Conservation (phyloP, 768 basidiomycete species). For the Clathrus columnatus region DNA sequence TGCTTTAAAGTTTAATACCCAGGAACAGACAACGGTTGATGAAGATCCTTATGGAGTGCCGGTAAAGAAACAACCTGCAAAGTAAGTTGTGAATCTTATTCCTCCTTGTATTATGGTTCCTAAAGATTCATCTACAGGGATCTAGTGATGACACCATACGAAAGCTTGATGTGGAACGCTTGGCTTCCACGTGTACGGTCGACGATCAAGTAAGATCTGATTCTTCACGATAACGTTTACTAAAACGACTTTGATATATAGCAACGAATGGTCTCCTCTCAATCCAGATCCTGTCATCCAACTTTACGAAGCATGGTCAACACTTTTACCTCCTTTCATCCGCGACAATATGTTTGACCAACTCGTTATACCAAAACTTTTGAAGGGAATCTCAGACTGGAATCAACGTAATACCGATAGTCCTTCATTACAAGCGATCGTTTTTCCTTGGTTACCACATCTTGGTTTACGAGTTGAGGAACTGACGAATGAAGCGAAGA, state of each 20-base stretch:
- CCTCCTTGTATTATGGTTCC: not conserved
- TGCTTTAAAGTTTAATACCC: constrained; percentile 48
- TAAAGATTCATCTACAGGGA: constrained; percentile 28
- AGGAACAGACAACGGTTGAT: constrained; percentile 35
- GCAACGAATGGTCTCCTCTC: constrained; percentile 82
- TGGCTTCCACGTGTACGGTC: constrained; percentile 96
- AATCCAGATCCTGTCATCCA: constrained; percentile 67
- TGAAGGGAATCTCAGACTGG: constrained; percentile 81
- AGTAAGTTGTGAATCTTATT: constrained; percentile 24
- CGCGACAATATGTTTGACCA: constrained; percentile 94
- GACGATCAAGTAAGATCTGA: constrained; percentile 59
- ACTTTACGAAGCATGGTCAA: constrained; percentile 83
- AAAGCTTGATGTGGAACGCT: constrained; percentile 86
- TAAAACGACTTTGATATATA: constrained; percentile 10
- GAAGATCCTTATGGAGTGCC: constrained; percentile 52
- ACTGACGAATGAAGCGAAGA: constrained; percentile 76
- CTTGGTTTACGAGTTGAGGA: constrained; percentile 77
- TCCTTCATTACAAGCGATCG: constrained; percentile 62
- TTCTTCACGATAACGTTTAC: not conserved
- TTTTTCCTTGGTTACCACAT: constrained; percentile 95
- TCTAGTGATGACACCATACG: constrained; percentile 86
- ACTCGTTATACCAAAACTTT: constrained; percentile 87
- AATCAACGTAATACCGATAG: constrained; percentile 47
- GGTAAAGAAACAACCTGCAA: constrained; percentile 22
- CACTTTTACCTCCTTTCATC: constrained; percentile 83